These are phyloP conservation scores for Pestalotiopsis sp. DNA, from an alignment of 2,329 filamentous ascomycete genomes.

Conservation along the genomic window DNA sequence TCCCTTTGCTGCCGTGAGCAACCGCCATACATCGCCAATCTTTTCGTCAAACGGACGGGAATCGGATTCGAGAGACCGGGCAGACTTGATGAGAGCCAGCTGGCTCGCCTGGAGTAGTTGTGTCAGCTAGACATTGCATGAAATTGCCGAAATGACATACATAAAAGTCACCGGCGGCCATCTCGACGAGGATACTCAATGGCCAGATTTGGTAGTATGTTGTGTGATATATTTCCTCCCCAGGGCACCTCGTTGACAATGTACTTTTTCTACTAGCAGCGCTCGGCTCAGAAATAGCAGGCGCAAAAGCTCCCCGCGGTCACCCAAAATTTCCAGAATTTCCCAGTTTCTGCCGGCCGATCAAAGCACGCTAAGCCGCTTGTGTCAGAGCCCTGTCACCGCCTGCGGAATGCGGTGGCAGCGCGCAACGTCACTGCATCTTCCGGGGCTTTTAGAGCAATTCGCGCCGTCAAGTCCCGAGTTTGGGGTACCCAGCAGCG, in stretches of 20 bases:
- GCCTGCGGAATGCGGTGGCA: constrained; percentile 22
- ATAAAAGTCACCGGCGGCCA: constrained; percentile 15
- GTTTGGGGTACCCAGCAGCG: constrained; percentile 1
- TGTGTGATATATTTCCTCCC: background rate
- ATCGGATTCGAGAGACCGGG: constrained; percentile 58
- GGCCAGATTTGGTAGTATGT: constrained; percentile 15
- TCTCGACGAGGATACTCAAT: constrained; percentile 13
- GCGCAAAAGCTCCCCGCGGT: constrained; percentile 26
- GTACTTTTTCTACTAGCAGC: background rate
- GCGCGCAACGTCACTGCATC: constrained; percentile 11
- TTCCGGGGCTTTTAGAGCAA: background rate
- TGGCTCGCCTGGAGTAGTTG: constrained; percentile 26
- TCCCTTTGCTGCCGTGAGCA: constrained; percentile 44
- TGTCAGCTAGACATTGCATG: background rate
- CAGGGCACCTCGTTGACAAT: background rate
- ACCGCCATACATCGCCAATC: constrained; percentile 51
- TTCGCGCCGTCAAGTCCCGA: constrained; percentile 8
- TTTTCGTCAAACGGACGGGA: constrained; percentile 47
- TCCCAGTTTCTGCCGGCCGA: constrained; percentile 22
- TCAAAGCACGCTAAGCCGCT: constrained; percentile 19
- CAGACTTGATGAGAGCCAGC: constrained; percentile 51
- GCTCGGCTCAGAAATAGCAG: background rate
- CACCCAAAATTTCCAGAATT: constrained; percentile 16
- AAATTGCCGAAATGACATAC: background rate
- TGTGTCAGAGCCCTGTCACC: constrained; percentile 14